Conservation (phyloP, 129 eudicot species). For the Mikania micrantha region DNA sequence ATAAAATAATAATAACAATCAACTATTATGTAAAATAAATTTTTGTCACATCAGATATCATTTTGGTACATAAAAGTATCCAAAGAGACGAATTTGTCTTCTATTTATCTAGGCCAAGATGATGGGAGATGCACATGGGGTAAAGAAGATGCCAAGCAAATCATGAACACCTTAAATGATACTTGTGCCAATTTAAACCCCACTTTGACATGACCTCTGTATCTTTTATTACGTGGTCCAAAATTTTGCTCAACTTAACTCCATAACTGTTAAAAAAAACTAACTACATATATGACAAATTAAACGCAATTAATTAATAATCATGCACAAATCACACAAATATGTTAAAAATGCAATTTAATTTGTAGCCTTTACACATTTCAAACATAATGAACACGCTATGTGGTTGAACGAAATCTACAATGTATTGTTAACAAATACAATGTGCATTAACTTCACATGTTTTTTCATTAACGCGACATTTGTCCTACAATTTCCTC, state of each 20-base stretch:
- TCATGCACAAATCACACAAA: too few relatives aligned
- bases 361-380: too few relatives aligned
- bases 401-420: too few relatives aligned
- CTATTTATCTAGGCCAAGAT: background rate
- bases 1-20: background rate
- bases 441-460: too few relatives aligned
- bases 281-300: too few relatives aligned
- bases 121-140: constrained; percentile 1
- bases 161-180: background rate
- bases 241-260: background rate
- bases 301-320: too few relatives aligned
- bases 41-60: background rate
- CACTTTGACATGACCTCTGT: background rate
- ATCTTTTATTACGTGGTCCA: background rate
- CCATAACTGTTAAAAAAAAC: too few relatives aligned
- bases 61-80: background rate
- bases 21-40: background rate
- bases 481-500: too few relatives aligned
- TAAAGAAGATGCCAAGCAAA: background rate
- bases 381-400: too few relatives aligned
- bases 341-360: too few relatives aligned
- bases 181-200: background rate
- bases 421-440: too few relatives aligned
- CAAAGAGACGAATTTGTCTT: background rate
- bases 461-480: too few relatives aligned